Base-by-base conservation (phyloP, 441 rosid genomes). In the Sinapis alba region DNA sequence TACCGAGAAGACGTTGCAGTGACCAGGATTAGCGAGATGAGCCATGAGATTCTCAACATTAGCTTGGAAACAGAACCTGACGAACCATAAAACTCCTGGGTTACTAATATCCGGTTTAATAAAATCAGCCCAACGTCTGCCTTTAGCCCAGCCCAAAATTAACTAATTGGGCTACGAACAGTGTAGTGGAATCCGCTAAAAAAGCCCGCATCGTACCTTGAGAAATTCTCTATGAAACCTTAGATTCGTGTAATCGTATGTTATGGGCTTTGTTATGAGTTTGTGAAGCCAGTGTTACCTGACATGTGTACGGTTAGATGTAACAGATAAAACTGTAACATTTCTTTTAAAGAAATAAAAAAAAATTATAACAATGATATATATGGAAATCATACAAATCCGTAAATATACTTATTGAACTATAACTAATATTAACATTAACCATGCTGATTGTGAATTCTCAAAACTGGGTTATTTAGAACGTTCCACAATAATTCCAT, bases 11-110 rank as follows among this genome's bases (percentile, higher is more conserved):
- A 94, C 57, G 75, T 92, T 94, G 86, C 89, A 84, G 56, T 94
- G 98, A 66, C 97, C 97, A 62, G 97, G 98, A 80, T 93, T 96
- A 7, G 97, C 97, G 51, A 94, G 18, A 85, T 92, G 97, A 63
- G 92, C 89, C 84, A 79, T 73, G 74, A 94, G 83, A 79, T 92
- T 94, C 53, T 89, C 90, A 30, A 90, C 57, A 24, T 82, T 80
- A 45, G 95, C 94, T 84, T 94, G 97, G 75, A 92, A 94, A 80
- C 87, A 84, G 68, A 94, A 88, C 7, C 98, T 97, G 20, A 90
- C 81, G 18, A 94, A 94, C 97, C 97, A 94, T 15, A 94, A 65
- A 16, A 96, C 97, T 0, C 97, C 97, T 0, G 94, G 95, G 84
- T 92, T 90, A 41, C 98, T 94, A 30, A 89, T 87, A 51, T 92